Percentiles rank a stretch among this genome's conserved stretches.
Conservation (phyloP, 2,329 filamentous ascomycete genomes). For the Stemphylium lycopersici region DNA sequence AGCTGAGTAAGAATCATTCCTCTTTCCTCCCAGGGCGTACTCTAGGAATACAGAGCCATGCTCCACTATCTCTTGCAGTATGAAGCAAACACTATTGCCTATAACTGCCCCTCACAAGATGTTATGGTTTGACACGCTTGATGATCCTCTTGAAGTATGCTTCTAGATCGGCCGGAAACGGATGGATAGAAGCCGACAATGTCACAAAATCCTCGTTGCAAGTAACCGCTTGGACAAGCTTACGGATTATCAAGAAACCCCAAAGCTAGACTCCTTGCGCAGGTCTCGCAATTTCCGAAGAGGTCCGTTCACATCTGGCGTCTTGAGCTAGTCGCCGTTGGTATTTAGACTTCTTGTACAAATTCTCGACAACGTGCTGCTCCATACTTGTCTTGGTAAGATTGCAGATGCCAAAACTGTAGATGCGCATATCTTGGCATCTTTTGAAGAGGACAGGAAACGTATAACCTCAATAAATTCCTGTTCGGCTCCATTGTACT, state of each 20-base stretch:
- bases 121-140: conserved; percentile 2
- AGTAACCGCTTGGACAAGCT: neutral
- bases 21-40: too few species aligned
- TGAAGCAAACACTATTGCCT: too few species aligned
- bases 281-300: conserved; percentile 7
- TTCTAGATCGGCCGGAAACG: conserved; percentile 21
- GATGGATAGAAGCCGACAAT: conserved; percentile 13
- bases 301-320: neutral
- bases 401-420: neutral
- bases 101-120: too few species aligned
- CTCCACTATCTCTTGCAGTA: too few species aligned
- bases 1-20: too few species aligned
- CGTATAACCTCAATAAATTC: conserved; percentile 9
- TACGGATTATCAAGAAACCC: conserved; percentile 20
- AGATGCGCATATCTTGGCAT: conserved; percentile 18
- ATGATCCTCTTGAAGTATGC: conserved; percentile 20
- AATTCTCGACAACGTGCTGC: neutral
- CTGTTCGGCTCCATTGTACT: conserved; percentile 11
- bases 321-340: neutral
- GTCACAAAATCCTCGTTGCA: conserved; percentile 6
- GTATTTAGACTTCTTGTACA: neutral
- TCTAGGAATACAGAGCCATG: too few species aligned
- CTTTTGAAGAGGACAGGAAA: neutral
- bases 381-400: conserved; percentile 4
- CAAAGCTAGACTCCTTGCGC: conserved; percentile 27